Percentiles rank a stretch among this genome's conserved stretches.
phyloP scores from a whole-genome alignment of 768 basidiomycete genomes.

The Thelephora ganbajun region DNA sequence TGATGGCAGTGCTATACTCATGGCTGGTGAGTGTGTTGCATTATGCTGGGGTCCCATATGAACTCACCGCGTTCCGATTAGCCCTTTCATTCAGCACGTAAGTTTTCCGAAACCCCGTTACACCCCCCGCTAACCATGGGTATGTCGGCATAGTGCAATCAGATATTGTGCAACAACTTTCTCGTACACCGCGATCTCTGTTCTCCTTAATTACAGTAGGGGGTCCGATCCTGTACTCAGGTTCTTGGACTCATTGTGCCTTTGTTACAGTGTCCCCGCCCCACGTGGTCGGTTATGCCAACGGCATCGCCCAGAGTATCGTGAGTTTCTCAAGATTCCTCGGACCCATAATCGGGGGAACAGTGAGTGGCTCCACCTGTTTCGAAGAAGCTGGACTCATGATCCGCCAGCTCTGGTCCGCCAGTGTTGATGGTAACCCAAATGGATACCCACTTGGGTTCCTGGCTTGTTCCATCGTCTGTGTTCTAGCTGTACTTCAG shows the following conservation, averaged over 20 bases:
- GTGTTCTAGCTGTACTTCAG: slow-evolving; percentile 48
- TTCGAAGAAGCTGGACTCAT: not conserved
- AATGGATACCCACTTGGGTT: slow-evolving; percentile 68
- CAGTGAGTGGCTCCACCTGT: slow-evolving; percentile 30
- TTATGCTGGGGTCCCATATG: not conserved
- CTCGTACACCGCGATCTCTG: slow-evolving; percentile 81
- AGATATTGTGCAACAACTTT: slow-evolving; percentile 84
- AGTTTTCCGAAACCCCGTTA: slow-evolving; percentile 15
- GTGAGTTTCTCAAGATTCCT: slow-evolving; percentile 87
- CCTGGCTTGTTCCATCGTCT: slow-evolving; percentile 46
- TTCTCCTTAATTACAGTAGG: slow-evolving; percentile 76
- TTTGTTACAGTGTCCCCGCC: slow-evolving; percentile 64
- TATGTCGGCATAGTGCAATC: slow-evolving; percentile 40
- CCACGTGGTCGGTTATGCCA: slow-evolving; percentile 76
- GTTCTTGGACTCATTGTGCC: slow-evolving; percentile 16
- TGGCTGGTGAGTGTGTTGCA: slow-evolving; percentile 44
- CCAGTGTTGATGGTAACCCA: slow-evolving; percentile 53
- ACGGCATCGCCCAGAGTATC: slow-evolving; percentile 91
- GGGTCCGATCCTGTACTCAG: slow-evolving; percentile 3
- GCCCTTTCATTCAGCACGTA: slow-evolving; percentile 74
- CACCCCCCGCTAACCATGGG: not conserved
- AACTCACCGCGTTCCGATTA: slow-evolving; percentile 14
- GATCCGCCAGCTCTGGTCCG: slow-evolving; percentile 53
- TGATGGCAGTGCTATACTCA: slow-evolving; percentile 66
- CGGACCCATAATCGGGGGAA: slow-evolving; percentile 77